phyloP scores from a whole-genome alignment of 169 alveolate genomes.

The Babesia caballi region DNA sequence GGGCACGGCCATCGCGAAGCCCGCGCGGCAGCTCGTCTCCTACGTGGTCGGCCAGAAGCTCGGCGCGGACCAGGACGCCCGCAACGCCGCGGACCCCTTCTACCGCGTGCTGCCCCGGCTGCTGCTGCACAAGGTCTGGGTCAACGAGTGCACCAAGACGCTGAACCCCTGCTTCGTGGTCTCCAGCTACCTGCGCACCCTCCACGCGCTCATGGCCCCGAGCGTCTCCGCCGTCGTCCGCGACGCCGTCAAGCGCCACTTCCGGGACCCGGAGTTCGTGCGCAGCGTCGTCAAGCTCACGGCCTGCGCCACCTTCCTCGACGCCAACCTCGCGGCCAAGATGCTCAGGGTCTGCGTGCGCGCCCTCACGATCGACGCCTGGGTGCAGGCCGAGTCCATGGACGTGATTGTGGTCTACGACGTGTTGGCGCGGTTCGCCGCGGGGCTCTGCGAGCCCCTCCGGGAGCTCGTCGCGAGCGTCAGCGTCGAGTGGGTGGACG shows the following conservation, averaged over 20 bases:
- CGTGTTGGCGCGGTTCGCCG: conserved; percentile 40
- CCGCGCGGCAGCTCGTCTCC: conserved; percentile 12
- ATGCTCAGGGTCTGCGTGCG: conserved; percentile 21
- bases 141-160: conserved; percentile 29
- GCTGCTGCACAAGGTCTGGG: conserved; percentile 36
- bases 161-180: conserved; percentile 50
- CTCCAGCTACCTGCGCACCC: conserved; percentile 38
- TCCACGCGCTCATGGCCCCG: conserved; percentile 33
- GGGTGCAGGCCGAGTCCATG: conserved; percentile 60
- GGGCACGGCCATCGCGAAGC: conserved; percentile 6
- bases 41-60: conserved; percentile 5
- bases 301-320: conserved; percentile 39
- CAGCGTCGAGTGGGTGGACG: conserved; percentile 33
- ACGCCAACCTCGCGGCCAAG: conserved; percentile 44
- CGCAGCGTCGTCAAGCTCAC: conserved; percentile 48
- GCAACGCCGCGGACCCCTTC: background rate
- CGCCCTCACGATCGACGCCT: conserved; percentile 33
- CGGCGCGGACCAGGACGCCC: background rate
- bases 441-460: conserved; percentile 8
- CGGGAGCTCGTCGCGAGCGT: conserved; percentile 7
- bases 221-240: conserved; percentile 22
- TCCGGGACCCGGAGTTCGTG: conserved; percentile 54
- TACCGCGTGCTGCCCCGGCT: conserved; percentile 17
- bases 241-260: conserved; percentile 28
- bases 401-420: conserved; percentile 61